Evolutionary conservation across 129 eudicot species (phyloP).

Genomic region (Sambucus nigra): DNA sequence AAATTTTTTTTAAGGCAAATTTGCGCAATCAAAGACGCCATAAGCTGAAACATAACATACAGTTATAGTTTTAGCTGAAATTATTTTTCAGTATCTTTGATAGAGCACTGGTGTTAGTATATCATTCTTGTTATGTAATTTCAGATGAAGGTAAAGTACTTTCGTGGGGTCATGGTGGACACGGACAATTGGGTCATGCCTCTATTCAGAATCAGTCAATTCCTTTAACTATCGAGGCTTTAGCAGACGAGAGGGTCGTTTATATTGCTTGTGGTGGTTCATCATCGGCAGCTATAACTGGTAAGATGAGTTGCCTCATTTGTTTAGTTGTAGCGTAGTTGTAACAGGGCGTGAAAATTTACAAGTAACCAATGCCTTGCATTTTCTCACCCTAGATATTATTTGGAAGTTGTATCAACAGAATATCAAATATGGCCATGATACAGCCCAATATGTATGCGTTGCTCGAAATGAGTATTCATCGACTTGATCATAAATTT

Average conservation of each 20-base stretch:
- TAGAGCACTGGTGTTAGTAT: conserved; percentile 7
- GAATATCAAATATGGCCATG: no score
- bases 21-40: no score
- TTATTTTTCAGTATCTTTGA: not conserved
- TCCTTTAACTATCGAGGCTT: conserved; percentile 51
- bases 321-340: not conserved
- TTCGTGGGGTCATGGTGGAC: conserved; percentile 99
- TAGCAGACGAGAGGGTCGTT: conserved; percentile 57
- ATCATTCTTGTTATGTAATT: conserved; percentile 4
- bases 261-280: conserved; percentile 97
- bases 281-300: conserved; percentile 90
- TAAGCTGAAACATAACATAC: no score
- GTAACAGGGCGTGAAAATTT: no score
- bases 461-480: no score
- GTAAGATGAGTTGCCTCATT: conserved; percentile 26
- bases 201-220: conserved; percentile 59
- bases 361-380: no score
- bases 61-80: not conserved
- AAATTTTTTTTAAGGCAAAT: no score
- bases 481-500: no score
- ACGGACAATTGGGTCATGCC: conserved; percentile 89
- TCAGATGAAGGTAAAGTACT: conserved; percentile 73
- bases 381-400: no score
- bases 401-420: no score
- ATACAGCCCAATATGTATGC: no score